Conservation (phyloP, 257 asterid species). For the Capsicum pubescens region DNA sequence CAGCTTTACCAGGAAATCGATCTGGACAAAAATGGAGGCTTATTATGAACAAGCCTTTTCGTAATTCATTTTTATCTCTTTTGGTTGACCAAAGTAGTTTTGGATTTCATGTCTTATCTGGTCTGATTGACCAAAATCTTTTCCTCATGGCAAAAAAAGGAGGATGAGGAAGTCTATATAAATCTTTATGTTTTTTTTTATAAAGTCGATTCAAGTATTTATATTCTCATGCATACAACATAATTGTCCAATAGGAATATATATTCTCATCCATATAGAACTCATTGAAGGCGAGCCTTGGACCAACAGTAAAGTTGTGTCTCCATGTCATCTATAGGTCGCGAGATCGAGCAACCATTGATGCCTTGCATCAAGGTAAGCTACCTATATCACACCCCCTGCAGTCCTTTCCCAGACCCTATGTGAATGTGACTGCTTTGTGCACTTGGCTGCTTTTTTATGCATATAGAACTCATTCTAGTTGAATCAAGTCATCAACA, state of each 20-base stretch:
- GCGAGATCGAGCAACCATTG: background rate
- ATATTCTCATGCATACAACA: background rate
- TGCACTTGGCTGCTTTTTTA: background rate
- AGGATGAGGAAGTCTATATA: background rate
- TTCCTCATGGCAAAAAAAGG: background rate
- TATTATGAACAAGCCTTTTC: background rate
- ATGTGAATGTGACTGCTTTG: background rate
- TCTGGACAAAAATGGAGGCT: background rate
- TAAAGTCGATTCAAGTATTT: too few relatives aligned
- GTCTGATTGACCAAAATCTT: background rate
- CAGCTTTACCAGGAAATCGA: background rate
- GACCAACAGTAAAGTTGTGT: background rate
- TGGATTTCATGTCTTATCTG: background rate
- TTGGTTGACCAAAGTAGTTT: background rate
- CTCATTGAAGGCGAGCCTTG: background rate
- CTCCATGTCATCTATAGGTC: background rate
- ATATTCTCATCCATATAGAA: background rate
- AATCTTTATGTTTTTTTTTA: background rate
- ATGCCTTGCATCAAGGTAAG: background rate
- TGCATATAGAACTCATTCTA: background rate
- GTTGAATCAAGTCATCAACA: conserved; percentile 21
- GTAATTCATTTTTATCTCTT: background rate
- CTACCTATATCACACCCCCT: background rate
- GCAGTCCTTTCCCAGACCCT: background rate
- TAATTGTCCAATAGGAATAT: background rate